A percentile compares a stretch with the other conserved stretches of the same genome.
Conservation (phyloP, 2,329 filamentous ascomycete genomes). For the Herpotrichia juniperi region DNA sequence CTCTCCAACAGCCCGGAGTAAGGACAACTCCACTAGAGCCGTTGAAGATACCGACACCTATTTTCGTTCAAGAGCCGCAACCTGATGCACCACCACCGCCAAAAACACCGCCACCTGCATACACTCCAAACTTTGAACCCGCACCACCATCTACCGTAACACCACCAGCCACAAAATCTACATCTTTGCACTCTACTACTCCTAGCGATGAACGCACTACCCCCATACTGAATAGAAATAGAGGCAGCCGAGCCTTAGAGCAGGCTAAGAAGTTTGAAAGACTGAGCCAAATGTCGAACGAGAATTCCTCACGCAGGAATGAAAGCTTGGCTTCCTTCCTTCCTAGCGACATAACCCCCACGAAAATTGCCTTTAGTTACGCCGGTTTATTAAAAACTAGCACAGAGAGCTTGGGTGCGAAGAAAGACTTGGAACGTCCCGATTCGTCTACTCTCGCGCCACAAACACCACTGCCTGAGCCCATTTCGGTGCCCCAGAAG, state of each 20-base stretch:
- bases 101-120: slow-evolving; percentile 32
- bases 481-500: not conserved
- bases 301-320: not conserved
- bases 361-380: slow-evolving; percentile 20
- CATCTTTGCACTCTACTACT: slow-evolving; percentile 1
- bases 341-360: slow-evolving; percentile 15
- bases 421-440: slow-evolving; percentile 9
- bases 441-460: slow-evolving; percentile 4
- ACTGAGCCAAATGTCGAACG: slow-evolving; percentile 22
- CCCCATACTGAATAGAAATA: slow-evolving; percentile 31
- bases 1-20: too few relatives aligned
- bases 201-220: slow-evolving; percentile 22
- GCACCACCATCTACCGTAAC: not conserved
- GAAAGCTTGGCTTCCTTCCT: slow-evolving; percentile 14
- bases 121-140: slow-evolving; percentile 9
- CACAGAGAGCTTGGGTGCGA: slow-evolving; percentile 7
- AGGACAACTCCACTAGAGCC: slow-evolving; percentile 16
- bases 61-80: slow-evolving; percentile 26
- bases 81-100: slow-evolving; percentile 4
- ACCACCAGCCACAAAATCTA: not conserved
- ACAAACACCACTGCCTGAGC: not conserved
- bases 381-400: slow-evolving; percentile 8
- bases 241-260: slow-evolving; percentile 29
- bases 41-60: slow-evolving; percentile 13
- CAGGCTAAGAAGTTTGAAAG: slow-evolving; percentile 40